Base-by-base conservation (phyloP, 352 stramenopile genomes). In the Phytophthora multivora region DNA sequence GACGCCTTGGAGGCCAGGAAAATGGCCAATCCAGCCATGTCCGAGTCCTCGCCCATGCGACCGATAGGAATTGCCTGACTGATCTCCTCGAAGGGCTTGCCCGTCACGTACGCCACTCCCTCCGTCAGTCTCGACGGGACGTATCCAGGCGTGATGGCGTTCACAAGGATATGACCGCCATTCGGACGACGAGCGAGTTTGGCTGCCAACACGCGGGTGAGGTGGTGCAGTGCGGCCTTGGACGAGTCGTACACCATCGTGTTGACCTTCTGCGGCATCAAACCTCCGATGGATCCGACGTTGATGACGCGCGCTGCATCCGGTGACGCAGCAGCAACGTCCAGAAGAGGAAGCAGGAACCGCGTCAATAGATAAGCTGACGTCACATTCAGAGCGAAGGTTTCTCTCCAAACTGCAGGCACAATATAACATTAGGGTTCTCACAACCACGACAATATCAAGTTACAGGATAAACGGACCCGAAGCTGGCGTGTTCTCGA, bases 351-450 rank as follows among this genome's bases (percentile, higher is more conserved):
- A 18, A 98, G 70, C 49, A 97, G 85, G 30, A 94, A 84, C 25
- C 90, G 80, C 18, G 88, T 94, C 33, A 98, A 70, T 63, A 98
- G 97, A 71, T 98, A 99, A 1, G 96, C 71, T 13, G 90, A 84
- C 71, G 97, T 98, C 54, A 99, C 90, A 71, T 99, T 99, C 53
- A 98, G 50, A 43, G 92, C 80, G 13, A 98, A 76, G 5, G 98
- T 90, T 48, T 96, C 93, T 53, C 97, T 84, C 82, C 92, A 99
- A 40, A 83, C 94, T 91, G 65, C 65, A 51, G 9, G 2, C 28
- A 45, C 10, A 57, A 38, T 12, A 30, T 26, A n/a, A 11, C n/a
- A 31, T 58, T n/a, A 80, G 59, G 15, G 30, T 36, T 36, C 5
- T 21, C 38, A 7, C 8, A 4, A 1, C 13, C 10, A 2, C 8